Conservation (phyloP, 2,329 filamentous ascomycete species). For the Apiospora saccharicola region DNA sequence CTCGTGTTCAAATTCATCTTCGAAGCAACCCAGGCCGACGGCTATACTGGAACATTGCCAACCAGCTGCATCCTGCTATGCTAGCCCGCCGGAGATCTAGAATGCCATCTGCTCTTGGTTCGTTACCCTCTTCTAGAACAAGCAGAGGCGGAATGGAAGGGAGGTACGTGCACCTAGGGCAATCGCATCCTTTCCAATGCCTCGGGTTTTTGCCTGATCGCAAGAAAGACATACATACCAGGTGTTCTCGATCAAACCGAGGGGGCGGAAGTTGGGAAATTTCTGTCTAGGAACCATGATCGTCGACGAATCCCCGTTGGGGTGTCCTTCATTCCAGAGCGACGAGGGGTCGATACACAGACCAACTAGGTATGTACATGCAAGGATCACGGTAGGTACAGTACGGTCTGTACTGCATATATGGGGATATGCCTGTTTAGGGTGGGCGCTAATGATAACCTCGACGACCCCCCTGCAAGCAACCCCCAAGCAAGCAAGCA, state of each 20-base stretch:
- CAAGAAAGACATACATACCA: not conserved
- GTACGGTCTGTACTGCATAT: conserved; percentile 9
- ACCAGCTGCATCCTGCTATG: not conserved
- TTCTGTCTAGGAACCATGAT: conserved; percentile 14
- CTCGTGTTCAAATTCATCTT: not conserved
- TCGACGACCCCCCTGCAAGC: conserved; percentile 19
- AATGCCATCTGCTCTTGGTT: conserved; percentile 5
- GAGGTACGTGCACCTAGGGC: conserved; percentile 14
- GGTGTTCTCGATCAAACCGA: conserved; percentile 1
- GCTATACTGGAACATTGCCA: conserved; percentile 13
- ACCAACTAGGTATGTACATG: not conserved
- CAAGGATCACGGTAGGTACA: conserved; percentile 9
- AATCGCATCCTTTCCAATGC: not conserved
- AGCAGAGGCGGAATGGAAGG: conserved; percentile 14
- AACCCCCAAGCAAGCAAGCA: conserved; percentile 19
- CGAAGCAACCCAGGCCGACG: not conserved
- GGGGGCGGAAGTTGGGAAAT: not conserved
- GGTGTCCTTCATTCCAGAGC: conserved; percentile 16
- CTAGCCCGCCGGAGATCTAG: not conserved
- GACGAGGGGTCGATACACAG: conserved; percentile 18
- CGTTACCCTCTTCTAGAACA: conserved; percentile 1
- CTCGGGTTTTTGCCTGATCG: conserved; percentile 21
- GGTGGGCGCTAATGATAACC: conserved; percentile 25
- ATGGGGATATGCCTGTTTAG: conserved; percentile 21
- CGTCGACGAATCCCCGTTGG: conserved; percentile 8